These are phyloP conservation scores for Penstemon newberryi DNA, from an alignment of 257 asterid genomes.

Conservation along the genomic window DNA sequence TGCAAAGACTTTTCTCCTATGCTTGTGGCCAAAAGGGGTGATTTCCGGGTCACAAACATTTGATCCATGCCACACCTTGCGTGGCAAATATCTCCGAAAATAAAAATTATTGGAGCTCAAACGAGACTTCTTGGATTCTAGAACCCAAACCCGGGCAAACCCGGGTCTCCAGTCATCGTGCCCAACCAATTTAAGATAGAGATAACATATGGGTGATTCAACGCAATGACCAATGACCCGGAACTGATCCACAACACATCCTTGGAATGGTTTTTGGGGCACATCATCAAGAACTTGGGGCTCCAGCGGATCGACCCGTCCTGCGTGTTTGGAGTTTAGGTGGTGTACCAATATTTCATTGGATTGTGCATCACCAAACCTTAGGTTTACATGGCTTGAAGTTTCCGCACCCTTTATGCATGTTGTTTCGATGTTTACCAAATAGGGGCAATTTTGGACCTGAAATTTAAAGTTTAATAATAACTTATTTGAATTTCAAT, in stretches of 20 bases:
- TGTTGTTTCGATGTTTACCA: constrained; percentile 44
- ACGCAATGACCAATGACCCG: constrained; percentile 40
- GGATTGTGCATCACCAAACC: constrained; percentile 51
- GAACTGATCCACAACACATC: constrained; percentile 47
- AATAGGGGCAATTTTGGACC: constrained; percentile 41
- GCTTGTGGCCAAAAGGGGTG: constrained; percentile 45
- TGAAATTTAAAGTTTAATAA: constrained; percentile 14
- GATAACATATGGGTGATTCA: constrained; percentile 43
- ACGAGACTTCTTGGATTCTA: constrained; percentile 25
- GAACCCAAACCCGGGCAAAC: constrained; percentile 33
- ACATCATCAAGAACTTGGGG: constrained; percentile 49
- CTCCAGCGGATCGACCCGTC: constrained; percentile 47
- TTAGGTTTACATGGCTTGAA: constrained; percentile 40
- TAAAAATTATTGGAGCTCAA: constrained; percentile 39
- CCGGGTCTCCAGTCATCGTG: constrained; percentile 53
- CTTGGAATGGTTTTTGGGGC: constrained; percentile 50
- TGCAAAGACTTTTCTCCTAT: constrained; percentile 36
- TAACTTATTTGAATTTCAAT: neutral
- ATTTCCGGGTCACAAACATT: constrained; percentile 39
- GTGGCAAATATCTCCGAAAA: constrained; percentile 55
- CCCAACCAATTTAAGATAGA: constrained; percentile 41
- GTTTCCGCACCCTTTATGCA: constrained; percentile 49
- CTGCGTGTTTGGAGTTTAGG: constrained; percentile 46
- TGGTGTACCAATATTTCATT: constrained; percentile 41
- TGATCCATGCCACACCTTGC: constrained; percentile 43